A percentile compares a stretch with the other conserved stretches of the same genome.
These are phyloP conservation scores for Colletotrichum sublineola DNA, from an alignment of 2,329 filamentous ascomycete genomes.

Conservation along the genomic window DNA sequence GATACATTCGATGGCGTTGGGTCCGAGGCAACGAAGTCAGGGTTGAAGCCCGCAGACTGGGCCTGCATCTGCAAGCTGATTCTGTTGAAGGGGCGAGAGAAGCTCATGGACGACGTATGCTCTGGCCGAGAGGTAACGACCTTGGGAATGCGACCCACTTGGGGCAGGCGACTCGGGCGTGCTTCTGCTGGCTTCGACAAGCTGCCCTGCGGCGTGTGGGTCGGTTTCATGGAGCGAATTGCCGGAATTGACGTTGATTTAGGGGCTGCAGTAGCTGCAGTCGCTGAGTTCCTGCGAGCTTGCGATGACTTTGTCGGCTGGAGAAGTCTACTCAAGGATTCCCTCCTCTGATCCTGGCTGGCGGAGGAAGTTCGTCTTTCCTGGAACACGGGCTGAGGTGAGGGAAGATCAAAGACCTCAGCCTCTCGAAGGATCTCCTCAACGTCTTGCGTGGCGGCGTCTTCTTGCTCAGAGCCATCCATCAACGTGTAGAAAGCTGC, in stretches of 20 bases:
- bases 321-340: constrained; percentile 29
- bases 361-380: constrained; percentile 36
- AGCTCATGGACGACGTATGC: constrained; percentile 80
- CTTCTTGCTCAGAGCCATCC: constrained; percentile 69
- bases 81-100: constrained; percentile 84
- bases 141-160: constrained; percentile 87
- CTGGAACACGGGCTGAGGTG: constrained; percentile 30
- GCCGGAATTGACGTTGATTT: constrained; percentile 35
- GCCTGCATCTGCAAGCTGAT: constrained; percentile 60
- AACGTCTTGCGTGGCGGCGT: constrained; percentile 56
- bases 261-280: constrained; percentile 23
- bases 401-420: constrained; percentile 50
- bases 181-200: constrained; percentile 38
- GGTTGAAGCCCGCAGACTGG: constrained; percentile 46
- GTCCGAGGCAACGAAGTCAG: constrained; percentile 57
- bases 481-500: constrained; percentile 73
- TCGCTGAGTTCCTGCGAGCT: constrained; percentile 35
- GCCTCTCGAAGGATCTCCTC: constrained; percentile 65
- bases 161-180: constrained; percentile 76
- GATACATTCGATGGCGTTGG: constrained; percentile 59
- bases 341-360: constrained; percentile 32
- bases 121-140: constrained; percentile 79
- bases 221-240: constrained; percentile 38
- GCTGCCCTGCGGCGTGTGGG: constrained; percentile 25
- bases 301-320: constrained; percentile 40